Conservation (phyloP, 805 yeast species). For the Candida koratica region DNA sequence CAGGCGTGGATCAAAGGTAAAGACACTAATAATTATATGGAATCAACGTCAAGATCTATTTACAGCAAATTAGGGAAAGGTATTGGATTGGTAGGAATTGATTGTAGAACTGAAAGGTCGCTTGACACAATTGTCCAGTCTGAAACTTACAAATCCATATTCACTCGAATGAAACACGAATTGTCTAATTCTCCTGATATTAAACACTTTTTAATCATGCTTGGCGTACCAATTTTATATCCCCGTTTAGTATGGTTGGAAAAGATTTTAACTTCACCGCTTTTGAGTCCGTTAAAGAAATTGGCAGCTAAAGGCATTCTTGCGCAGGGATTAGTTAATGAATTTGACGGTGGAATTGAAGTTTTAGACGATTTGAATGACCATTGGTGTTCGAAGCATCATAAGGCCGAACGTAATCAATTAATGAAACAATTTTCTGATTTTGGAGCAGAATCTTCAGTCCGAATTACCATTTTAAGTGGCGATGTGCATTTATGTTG, state of each 20-base stretch:
- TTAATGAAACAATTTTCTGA: constrained; percentile 58
- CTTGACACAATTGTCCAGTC: constrained; percentile 51
- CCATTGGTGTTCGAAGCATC: constrained; percentile 92
- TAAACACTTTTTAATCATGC: constrained; percentile 74
- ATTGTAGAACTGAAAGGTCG: constrained; percentile 89
- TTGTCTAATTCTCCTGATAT: constrained; percentile 47
- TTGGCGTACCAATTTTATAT: constrained; percentile 94
- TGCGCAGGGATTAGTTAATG: constrained; percentile 75
- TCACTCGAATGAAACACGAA: constrained; percentile 57
- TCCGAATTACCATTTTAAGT: constrained; percentile 76
- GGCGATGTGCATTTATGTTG: constrained; percentile 95
- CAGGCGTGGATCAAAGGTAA: constrained; percentile 51
- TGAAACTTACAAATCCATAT: constrained; percentile 57
- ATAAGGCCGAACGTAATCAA: constrained; percentile 78
- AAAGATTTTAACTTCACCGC: constrained; percentile 56
- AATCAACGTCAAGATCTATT: constrained; percentile 61
- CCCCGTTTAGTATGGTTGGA: constrained; percentile 94
- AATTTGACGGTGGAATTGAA: constrained; percentile 89
- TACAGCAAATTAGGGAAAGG: constrained; percentile 72
- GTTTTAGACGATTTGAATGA: constrained; percentile 90
- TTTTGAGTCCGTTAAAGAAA: constrained; percentile 58
- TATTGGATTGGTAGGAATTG: constrained; percentile 73
- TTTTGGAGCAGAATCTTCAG: constrained; percentile 60
- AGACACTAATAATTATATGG: constrained; percentile 63
- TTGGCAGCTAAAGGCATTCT: constrained; percentile 58